Evolutionary conservation across 139 green algal genomes (phyloP).

Genomic region (Tetradesmus lagerheimii): DNA sequence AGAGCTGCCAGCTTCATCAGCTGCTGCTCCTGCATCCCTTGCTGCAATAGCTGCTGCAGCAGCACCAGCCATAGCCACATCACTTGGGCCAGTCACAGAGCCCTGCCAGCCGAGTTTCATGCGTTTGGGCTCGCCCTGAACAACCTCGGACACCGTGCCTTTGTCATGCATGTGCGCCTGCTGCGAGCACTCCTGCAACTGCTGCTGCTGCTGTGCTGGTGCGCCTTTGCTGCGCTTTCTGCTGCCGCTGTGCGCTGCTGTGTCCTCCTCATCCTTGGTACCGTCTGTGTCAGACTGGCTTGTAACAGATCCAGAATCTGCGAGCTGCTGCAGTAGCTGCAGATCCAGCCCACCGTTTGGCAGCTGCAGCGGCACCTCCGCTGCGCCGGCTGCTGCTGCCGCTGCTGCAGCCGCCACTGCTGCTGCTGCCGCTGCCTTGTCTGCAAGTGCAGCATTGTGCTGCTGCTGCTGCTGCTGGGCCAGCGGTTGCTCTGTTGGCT

Average conservation of each 20-base stretch:
- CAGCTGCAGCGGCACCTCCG: not conserved
- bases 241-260: conserved; percentile 29
- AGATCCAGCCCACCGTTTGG: conserved; percentile 40
- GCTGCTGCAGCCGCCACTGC: not conserved
- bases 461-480: not conserved
- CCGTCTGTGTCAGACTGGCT: conserved; percentile 22
- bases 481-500: not conserved
- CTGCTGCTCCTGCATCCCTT: not conserved
- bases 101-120: not conserved
- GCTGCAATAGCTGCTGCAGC: conserved; percentile 2
- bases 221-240: not conserved
- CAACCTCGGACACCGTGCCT: not conserved
- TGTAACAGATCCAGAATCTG: not conserved
- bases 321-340: conserved; percentile 28
- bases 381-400: not conserved
- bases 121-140: not conserved
- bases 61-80: not conserved
- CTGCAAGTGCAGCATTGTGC: not conserved
- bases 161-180: conserved; percentile 23
- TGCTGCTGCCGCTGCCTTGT: conserved; percentile 18
- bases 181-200: conserved; percentile 13
- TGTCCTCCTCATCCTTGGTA: conserved; percentile 2
- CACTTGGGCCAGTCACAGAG: not conserved
- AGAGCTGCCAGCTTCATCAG: not conserved
- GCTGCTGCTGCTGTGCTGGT: not conserved